Conservation (phyloP, 208 protist species). For the Leishmania braziliensis region DNA sequence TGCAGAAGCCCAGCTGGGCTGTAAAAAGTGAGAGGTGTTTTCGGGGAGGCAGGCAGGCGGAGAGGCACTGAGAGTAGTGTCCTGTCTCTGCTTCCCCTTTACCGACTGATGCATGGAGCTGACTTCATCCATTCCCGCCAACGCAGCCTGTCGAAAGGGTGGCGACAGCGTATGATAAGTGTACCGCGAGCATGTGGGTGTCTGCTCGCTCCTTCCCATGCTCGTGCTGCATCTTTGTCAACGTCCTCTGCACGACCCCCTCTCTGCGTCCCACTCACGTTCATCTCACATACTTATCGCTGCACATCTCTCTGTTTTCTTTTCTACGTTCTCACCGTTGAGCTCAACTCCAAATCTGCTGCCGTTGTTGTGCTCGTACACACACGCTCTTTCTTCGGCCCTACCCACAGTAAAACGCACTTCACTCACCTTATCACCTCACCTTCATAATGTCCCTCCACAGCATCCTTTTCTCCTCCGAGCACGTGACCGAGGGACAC, state of each 20-base stretch:
- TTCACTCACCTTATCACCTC: conserved; percentile 2
- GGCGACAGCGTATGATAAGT: neutral
- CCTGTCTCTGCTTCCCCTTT: neutral
- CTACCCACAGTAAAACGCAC: conserved; percentile 1
- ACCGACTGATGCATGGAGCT: neutral
- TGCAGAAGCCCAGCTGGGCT: neutral
- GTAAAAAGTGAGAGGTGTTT: neutral
- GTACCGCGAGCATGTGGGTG: neutral
- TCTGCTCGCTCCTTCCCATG: neutral
- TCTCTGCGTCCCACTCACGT: neutral
- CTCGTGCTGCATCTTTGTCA: neutral
- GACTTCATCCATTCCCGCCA: neutral
- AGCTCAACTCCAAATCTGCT: neutral
- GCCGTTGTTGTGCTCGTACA: neutral
- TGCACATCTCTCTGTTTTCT: neutral
- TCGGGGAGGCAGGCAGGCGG: neutral
- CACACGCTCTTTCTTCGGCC: neutral
- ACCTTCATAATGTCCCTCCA: conserved; percentile 22
- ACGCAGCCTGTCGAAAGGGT: neutral
- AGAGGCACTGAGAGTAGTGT: neutral
- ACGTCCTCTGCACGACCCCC: neutral
- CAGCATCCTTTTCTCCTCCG: conserved; percentile 98
- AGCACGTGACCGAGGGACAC: conserved; percentile 99
- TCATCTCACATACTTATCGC: neutral
- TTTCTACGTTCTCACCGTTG: neutral